Base-by-base conservation (phyloP, 2,329 filamentous ascomycete genomes). In the Cytospora schulzeri region DNA sequence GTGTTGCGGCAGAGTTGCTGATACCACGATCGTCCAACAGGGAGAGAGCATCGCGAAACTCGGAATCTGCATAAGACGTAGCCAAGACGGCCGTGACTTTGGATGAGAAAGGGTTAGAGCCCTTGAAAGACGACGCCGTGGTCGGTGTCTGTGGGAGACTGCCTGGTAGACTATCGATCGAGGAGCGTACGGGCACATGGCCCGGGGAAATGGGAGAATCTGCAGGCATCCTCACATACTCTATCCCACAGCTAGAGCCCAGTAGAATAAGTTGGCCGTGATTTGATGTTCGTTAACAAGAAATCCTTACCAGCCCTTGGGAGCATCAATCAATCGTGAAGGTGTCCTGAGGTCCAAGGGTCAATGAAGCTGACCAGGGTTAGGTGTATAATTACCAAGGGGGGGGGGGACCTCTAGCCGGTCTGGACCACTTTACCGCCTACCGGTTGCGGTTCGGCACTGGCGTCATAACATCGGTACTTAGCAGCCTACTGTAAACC, bases 11-110 rank as follows among this genome's bases (percentile, higher is more conserved):
- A 15, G 87, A 91, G 73, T 96, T 97, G 62, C 84, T 80, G 17
- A 93, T 76, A 0, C 83, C 83, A 41, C 91, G 85, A 57, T 86
- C 80, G 76, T 97, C 94, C 24, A 98, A 80, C 1, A 95, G 86
- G 60, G 85, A 81, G 33, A 99, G 79, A 17, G 93, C 89, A 80
- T 96, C 91, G 69, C 92, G 87, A 70, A 98, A 96, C 70, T 97
- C 94, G 6, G 91, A 84, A 76, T 98, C 95, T 8, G 93, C 91
- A 77, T 97, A 97, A 0, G 94, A 97, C 2, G 92, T 89, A 4
- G 95, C 97, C 57, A 98, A 85, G 50, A 98, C 90, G 67, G 86
- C 89, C 28, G 92, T 91, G 70, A 97, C 86, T 73, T 95, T 92
- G 66, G 89, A 90, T 9, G 91, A 88, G 35, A 98, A 80, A 9